phyloP scores from a whole-genome alignment of 2,329 filamentous ascomycete genomes.

The Cladorrhinum sp. region DNA sequence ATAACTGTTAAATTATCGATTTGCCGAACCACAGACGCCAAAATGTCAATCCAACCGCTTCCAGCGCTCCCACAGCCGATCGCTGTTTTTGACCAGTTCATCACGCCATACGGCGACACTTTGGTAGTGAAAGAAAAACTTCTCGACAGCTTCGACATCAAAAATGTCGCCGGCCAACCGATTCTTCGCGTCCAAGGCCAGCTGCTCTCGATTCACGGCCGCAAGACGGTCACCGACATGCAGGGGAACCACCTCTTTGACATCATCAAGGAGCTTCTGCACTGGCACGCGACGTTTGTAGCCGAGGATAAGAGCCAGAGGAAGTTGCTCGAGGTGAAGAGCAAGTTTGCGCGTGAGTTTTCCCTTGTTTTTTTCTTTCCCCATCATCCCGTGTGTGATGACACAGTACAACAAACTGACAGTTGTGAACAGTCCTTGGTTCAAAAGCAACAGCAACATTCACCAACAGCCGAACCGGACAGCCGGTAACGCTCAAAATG shows the following conservation, averaged over 20 bases:
- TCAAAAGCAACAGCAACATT: constrained; percentile 58
- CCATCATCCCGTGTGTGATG: neutral
- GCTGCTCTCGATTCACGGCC: constrained; percentile 49
- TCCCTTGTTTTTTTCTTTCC: neutral
- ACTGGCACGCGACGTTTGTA: constrained; percentile 51
- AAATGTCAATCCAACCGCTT: constrained; percentile 25
- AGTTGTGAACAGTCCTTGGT: constrained; percentile 48
- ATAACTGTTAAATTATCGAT: no score
- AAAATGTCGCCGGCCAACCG: constrained; percentile 49
- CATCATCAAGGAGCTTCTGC: constrained; percentile 51
- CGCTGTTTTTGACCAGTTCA: constrained; percentile 40
- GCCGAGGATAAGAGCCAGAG: constrained; percentile 43
- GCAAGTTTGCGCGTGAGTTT: constrained; percentile 49
- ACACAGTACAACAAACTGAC: no score
- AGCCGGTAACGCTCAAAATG: constrained; percentile 49
- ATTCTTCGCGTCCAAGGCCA: constrained; percentile 57
- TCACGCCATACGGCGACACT: constrained; percentile 42
- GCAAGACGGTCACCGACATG: constrained; percentile 56
- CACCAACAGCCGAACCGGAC: constrained; percentile 44
- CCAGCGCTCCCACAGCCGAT: constrained; percentile 33
- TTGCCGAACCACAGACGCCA: no score
- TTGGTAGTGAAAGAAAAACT: constrained; percentile 61
- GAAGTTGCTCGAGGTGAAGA: constrained; percentile 55
- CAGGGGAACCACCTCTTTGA: constrained; percentile 55
- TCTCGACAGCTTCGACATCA: constrained; percentile 63